These are phyloP conservation scores for Fusarium sp. DNA, from an alignment of 2,329 filamentous ascomycete species.

Conservation along the genomic window DNA sequence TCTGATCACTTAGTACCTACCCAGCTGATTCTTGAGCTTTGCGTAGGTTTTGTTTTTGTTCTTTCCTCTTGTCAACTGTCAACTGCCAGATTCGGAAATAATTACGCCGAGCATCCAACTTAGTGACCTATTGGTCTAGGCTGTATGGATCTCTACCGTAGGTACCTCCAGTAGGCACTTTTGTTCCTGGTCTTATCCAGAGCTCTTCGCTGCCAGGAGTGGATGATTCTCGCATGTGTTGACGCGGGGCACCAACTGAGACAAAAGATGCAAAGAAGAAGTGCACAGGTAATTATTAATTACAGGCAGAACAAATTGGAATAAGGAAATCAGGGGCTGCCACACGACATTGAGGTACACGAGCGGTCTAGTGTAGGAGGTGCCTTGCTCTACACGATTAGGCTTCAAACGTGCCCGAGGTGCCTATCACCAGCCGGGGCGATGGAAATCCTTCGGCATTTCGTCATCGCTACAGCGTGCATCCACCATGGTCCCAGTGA, in stretches of 20 bases:
- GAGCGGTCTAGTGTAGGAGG: background rate
- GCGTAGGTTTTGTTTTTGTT: constrained; percentile 12
- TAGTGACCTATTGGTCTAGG: background rate
- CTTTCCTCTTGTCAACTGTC: constrained; percentile 17
- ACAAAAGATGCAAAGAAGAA: background rate
- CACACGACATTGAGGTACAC: constrained; percentile 17
- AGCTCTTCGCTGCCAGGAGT: background rate
- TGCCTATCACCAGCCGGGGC: constrained; percentile 19
- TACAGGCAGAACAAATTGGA: constrained; percentile 6
- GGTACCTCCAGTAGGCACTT: background rate
- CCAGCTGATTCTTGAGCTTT: constrained; percentile 10
- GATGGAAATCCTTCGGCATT: constrained; percentile 24
- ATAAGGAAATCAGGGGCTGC: constrained; percentile 10
- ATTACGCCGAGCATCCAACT: constrained; percentile 28
- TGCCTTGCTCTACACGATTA: constrained; percentile 3
- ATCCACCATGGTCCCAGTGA: constrained; percentile 10
- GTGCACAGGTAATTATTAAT: background rate
- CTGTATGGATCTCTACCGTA: background rate
- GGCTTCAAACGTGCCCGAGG: constrained; percentile 2
- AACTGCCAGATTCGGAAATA: constrained; percentile 29
- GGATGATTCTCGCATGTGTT: background rate
- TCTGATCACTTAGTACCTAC: background rate
- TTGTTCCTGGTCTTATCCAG: background rate
- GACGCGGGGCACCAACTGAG: background rate
- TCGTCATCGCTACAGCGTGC: constrained; percentile 28